Evolutionary conservation across 164 flowering plant species (phyloP).

Genomic region (Malania oleifera): DNA sequence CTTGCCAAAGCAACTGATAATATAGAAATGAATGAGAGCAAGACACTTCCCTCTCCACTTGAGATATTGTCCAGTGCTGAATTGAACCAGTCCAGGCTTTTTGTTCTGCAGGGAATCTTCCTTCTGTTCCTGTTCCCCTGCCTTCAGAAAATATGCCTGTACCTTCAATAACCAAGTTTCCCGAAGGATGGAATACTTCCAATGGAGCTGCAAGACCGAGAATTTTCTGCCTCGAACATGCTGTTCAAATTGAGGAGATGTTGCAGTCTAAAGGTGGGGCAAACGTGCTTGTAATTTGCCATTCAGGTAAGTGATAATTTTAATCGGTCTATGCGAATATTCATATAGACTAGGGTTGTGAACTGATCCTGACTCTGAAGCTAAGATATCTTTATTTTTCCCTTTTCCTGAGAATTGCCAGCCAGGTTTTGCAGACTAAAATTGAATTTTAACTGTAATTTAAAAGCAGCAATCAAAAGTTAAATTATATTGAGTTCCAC

Average conservation of each 20-base stretch:
- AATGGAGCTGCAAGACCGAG: slow-evolving; percentile 59
- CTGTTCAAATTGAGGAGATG: slow-evolving; percentile 57
- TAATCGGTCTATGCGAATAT: too few relatives aligned
- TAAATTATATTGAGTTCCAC: too few relatives aligned
- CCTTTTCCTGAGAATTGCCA: not conserved
- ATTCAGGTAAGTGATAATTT: slow-evolving; percentile 57
- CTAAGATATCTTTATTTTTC: not conserved
- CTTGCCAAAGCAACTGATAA: slow-evolving; percentile 3
- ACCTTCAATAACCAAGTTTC: slow-evolving; percentile 13
- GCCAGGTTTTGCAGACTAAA: not conserved
- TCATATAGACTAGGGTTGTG: not conserved
- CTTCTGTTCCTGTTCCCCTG: slow-evolving; percentile 13
- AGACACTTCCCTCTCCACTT: not conserved
- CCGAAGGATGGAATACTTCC: slow-evolving; percentile 40
- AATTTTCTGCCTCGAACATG: slow-evolving; percentile 92
- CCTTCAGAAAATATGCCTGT: slow-evolving; percentile 12
- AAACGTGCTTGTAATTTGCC: slow-evolving; percentile 77
- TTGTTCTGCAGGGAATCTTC: slow-evolving; percentile 16
- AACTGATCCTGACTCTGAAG: not conserved
- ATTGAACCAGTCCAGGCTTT: slow-evolving; percentile 8
- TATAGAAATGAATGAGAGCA: not conserved
- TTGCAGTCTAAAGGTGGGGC: slow-evolving; percentile 79
- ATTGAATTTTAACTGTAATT: too few relatives aligned
- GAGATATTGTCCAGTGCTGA: slow-evolving; percentile 5
- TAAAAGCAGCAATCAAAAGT: too few relatives aligned